Evolutionary conservation across 2,329 filamentous ascomycete genomes (phyloP).

Genomic region (Pestalotiopsis sp.): DNA sequence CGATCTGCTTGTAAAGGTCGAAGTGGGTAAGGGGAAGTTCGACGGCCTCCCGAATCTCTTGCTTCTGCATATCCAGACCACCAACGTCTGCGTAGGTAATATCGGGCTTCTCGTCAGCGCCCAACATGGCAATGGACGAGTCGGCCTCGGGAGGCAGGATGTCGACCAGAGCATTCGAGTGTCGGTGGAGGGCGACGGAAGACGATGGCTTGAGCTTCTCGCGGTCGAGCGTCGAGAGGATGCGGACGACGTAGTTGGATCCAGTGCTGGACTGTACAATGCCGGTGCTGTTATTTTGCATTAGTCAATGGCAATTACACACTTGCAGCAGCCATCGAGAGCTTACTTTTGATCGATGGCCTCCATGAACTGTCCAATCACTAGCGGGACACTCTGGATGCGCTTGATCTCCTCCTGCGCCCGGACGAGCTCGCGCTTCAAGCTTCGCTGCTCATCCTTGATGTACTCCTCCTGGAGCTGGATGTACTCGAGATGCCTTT

Average conservation of each 20-base stretch:
- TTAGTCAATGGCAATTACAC: not conserved
- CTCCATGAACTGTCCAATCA: constrained; percentile 99
- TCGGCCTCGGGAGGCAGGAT: constrained; percentile 98
- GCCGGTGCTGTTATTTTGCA: constrained; percentile 68
- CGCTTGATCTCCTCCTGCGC: constrained; percentile 99
- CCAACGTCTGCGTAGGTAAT: constrained; percentile 98
- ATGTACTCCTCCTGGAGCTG: constrained; percentile 99
- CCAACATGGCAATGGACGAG: constrained; percentile 98
- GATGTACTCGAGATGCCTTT: constrained; percentile 97
- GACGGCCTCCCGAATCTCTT: constrained; percentile 97
- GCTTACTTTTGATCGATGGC: constrained; percentile 97
- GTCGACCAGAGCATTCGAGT: constrained; percentile 97
- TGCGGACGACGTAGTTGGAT: constrained; percentile 98
- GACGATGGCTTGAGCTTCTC: constrained; percentile 98
- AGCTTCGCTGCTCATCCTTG: constrained; percentile 98
- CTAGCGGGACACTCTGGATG: constrained; percentile 95
- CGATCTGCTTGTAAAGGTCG: constrained; percentile 98
- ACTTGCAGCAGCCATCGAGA: too few species aligned
- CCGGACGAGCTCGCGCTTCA: constrained; percentile 95
- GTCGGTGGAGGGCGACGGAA: constrained; percentile 94
- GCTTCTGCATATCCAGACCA: constrained; percentile 99
- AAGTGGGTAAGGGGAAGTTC: constrained; percentile 97
- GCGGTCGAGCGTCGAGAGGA: constrained; percentile 96
- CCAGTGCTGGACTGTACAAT: constrained; percentile 98
- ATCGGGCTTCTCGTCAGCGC: constrained; percentile 95